Evolutionary conservation across 108 stramenopile genomes (phyloP), one percentile per base, ranked within the genome.

Genomic region (Schizochytrium sp.): DNA sequence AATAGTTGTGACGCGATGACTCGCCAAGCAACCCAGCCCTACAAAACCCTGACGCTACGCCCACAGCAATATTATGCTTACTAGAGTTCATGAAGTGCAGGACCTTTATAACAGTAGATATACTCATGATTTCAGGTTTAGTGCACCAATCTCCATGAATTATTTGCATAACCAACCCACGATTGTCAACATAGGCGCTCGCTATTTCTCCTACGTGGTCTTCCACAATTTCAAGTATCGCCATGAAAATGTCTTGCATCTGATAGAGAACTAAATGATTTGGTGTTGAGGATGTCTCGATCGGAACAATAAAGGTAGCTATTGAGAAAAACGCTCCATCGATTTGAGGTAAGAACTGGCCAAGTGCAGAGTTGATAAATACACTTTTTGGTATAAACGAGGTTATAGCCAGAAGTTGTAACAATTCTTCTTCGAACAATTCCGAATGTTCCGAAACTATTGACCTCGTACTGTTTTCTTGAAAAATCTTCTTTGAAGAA

Each of bases 151-250:
- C 55, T 55, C 76, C 76, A 83, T 55, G 55, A 55, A 17, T 55
- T 8, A 10, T 28, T 10, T 15, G 10, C 53, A 83, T 83, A 1
- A 47, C 2, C 12, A 83, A 40, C 10, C 76, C 76, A 5, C 28
- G 10, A 0, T 56, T 12, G 76, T 83, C 76, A 38, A 83, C 12
- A n/a, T 38, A 49, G 53, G 53, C 53, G 10, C 28, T 47, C 47
- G 28, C 5, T 55, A 83, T 38, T 15, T 83, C 76, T 56, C 76
- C 76, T 13, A 83, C 50, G 38, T n/a, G n/a, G 42, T 72, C 12
- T 5, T 7, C 0, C 12, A 5, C 72, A 5, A 12, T 42, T 5
- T 0, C 5, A 72, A 12, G 8, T 41, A 83, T 53, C 13, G 38
- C 28, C 10, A 49, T 83, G 17, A 58, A 10, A 15, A 10, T 58